These are phyloP conservation scores for Hymenoscyphus linearis DNA, from an alignment of 2,329 filamentous ascomycete genomes.

Conservation along the genomic window DNA sequence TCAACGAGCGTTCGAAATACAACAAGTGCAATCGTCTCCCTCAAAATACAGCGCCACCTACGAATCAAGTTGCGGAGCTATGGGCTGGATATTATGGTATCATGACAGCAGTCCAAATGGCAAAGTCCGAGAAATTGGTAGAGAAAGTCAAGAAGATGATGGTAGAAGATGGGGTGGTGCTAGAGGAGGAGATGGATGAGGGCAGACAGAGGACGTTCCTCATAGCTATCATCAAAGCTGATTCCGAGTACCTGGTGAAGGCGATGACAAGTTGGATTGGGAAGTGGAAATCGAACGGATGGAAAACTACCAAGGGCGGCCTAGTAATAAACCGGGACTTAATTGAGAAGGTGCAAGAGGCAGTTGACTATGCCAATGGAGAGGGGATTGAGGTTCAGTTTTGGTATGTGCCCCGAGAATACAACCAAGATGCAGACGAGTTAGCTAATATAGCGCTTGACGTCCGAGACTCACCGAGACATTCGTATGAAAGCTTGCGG, in stretches of 20 bases:
- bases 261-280: slow-evolving; percentile 31
- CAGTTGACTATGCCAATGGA: slow-evolving; percentile 3
- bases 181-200: not conserved
- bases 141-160: not conserved
- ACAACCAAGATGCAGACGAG: slow-evolving; percentile 4
- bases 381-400: slow-evolving; percentile 8
- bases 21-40: not conserved
- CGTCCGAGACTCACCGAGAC: not conserved
- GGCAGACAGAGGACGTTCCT: not conserved
- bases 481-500: no score
- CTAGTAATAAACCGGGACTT: slow-evolving; percentile 8
- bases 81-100: not conserved
- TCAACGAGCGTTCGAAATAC: not conserved
- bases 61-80: not conserved
- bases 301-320: slow-evolving; percentile 23
- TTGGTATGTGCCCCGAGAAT: slow-evolving; percentile 11
- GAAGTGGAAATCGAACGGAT: slow-evolving; percentile 31
- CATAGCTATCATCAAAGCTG: slow-evolving; percentile 25
- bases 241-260: slow-evolving; percentile 34
- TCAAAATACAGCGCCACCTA: not conserved
- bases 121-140: not conserved
- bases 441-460: slow-evolving; percentile 3
- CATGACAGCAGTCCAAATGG: not conserved
- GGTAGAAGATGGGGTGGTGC: not conserved
- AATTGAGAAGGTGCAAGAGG: slow-evolving; percentile 5